These are phyloP conservation scores for Blastobotrys persicus DNA, from an alignment of 1,139 yeast genomes.

Conservation along the genomic window DNA sequence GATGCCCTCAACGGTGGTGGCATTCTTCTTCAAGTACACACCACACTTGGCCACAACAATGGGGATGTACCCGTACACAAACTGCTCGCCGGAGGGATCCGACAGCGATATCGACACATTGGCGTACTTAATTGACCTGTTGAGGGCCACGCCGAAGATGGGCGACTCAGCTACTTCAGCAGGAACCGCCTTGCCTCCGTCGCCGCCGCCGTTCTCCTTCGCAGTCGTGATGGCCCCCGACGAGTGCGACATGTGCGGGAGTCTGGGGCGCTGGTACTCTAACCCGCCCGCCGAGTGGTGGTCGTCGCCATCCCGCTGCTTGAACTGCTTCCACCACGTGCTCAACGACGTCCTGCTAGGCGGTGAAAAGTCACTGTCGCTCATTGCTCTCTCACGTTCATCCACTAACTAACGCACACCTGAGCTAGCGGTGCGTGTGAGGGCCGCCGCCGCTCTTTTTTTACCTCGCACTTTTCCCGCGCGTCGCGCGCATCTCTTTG, in stretches of 20 bases:
- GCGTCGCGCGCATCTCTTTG: no score
- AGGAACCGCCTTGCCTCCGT: constrained; percentile 18
- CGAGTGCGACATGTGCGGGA: constrained; percentile 35
- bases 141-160: constrained; percentile 87
- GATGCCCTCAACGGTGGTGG: constrained; percentile 73
- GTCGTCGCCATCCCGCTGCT: constrained; percentile 30
- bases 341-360: constrained; percentile 38
- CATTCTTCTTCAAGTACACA: constrained; percentile 69
- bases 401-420: no score
- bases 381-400: no score
- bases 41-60: constrained; percentile 96
- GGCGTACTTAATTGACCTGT: constrained; percentile 69
- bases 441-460: no score
- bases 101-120: constrained; percentile 69
- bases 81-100: constrained; percentile 47
- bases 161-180: constrained; percentile 35
- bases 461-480: no score
- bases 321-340: constrained; percentile 47
- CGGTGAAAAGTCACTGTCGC: constrained; percentile 27
- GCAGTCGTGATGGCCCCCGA: constrained; percentile 17
- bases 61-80: constrained; percentile 77
- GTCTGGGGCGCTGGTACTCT: constrained; percentile 24
- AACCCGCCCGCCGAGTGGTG: background rate
- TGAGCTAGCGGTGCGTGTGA: no score
- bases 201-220: background rate